Evolutionary conservation across 2,329 filamentous ascomycete genomes (phyloP).

Genomic region (Fusarium pininemorale): DNA sequence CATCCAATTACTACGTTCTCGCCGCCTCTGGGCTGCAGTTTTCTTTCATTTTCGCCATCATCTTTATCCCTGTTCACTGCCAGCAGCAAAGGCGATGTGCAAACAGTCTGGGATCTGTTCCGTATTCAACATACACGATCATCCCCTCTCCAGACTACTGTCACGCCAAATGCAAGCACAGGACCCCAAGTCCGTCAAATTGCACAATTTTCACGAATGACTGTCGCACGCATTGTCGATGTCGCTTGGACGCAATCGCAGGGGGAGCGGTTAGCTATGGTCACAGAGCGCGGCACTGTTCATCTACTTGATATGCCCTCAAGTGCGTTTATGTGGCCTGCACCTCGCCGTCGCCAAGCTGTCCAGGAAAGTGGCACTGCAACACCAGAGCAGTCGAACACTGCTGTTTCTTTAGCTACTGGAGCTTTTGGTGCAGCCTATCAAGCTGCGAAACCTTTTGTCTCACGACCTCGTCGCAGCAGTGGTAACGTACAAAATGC

Average conservation of each 20-base stretch:
- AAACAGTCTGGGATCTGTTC: slow-evolving; percentile 83
- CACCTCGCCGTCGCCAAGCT: slow-evolving; percentile 65
- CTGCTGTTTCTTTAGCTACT: slow-evolving; percentile 74
- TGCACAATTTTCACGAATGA: slow-evolving; percentile 90
- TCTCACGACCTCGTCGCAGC: slow-evolving; percentile 63
- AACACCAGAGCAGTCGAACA: slow-evolving; percentile 58
- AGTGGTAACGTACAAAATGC: slow-evolving; percentile 50
- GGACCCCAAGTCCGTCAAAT: slow-evolving; percentile 80
- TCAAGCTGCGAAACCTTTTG: slow-evolving; percentile 70
- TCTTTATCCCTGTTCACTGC: slow-evolving; percentile 80
- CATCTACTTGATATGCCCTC: slow-evolving; percentile 89
- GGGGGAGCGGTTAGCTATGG: slow-evolving; percentile 84
- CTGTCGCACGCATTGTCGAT: slow-evolving; percentile 88
- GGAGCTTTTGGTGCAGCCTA: slow-evolving; percentile 76
- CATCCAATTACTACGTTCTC: slow-evolving; percentile 77
- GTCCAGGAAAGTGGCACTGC: slow-evolving; percentile 57
- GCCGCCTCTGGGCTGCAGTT: slow-evolving; percentile 79
- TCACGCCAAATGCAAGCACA: slow-evolving; percentile 54
- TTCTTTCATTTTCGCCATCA: slow-evolving; percentile 79
- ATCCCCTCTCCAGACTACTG: slow-evolving; percentile 64
- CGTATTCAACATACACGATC: slow-evolving; percentile 70
- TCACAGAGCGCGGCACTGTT: slow-evolving; percentile 94
- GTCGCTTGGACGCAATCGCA: slow-evolving; percentile 86
- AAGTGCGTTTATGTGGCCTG: slow-evolving; percentile 87
- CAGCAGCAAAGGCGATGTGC: slow-evolving; percentile 84